Evolutionary conservation across 345 rosid genomes (phyloP).

Genomic region (Physaria fendleri): DNA sequence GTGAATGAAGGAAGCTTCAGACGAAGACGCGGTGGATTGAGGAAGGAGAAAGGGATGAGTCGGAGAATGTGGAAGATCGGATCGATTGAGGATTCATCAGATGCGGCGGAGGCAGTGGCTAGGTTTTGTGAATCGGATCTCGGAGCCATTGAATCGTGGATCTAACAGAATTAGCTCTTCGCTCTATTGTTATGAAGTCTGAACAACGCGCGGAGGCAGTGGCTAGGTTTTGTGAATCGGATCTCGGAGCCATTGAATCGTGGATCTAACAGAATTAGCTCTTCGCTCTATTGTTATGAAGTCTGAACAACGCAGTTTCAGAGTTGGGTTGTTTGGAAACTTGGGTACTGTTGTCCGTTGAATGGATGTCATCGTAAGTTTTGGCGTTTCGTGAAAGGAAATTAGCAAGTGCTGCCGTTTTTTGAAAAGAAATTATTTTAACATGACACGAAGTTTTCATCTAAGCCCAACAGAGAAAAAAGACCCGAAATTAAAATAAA

Average conservation of each 20-base stretch:
- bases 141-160: constrained; percentile 32
- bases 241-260: constrained; percentile 34
- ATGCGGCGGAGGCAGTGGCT: neutral
- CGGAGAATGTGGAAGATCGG: constrained; percentile 63
- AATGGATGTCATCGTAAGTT: neutral
- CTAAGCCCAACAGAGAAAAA: too few species aligned
- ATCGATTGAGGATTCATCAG: constrained; percentile 40
- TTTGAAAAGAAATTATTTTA: rapidly evolving
- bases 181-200: neutral
- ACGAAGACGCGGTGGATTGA: constrained; percentile 87
- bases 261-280: neutral
- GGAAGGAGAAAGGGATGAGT: constrained; percentile 58
- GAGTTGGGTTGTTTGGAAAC: constrained; percentile 12
- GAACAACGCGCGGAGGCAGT: constrained; percentile 22
- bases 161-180: neutral
- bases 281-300: neutral
- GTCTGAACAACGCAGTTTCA: too few species aligned
- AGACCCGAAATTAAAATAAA: too few species aligned
- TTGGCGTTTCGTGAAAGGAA: neutral
- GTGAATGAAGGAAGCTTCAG: constrained; percentile 75
- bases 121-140: constrained; percentile 32
- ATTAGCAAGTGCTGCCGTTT: constrained; percentile 11
- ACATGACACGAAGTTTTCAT: constrained; percentile 18
- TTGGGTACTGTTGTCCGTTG: neutral
- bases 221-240: constrained; percentile 28